Base-by-base conservation (phyloP, 257 asterid species). In the Gardenia jasminoides region DNA sequence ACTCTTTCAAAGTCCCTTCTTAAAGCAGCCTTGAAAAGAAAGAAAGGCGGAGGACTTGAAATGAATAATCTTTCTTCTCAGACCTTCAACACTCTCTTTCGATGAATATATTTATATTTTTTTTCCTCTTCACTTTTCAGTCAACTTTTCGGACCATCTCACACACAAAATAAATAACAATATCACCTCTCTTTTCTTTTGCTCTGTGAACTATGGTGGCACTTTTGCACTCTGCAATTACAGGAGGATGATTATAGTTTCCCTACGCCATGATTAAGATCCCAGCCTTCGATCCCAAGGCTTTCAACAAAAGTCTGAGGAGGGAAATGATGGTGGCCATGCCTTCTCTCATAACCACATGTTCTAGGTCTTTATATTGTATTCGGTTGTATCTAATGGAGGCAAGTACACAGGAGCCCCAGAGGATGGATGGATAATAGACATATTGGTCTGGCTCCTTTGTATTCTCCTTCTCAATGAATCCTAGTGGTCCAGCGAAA, bases 251-350 rank as follows among this genome's bases (percentile, higher is more conserved):
- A 78, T 79, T 76, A 83, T 78, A 80, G 70, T 81, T 87, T 44
- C 77, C 78, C 70, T 68, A 78, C 80, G 88, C 50, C 59, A 88
- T 89, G 87, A 90, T 79, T 84, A 84, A 81, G 77, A 84, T 86
- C 78, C 69, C 82, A 83, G 82, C 96, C 93, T 90, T 91, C 88
- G 84, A 88, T 87, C 95, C 95, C 95, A 93, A 93, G 95, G 90
- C 90, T 90, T 85, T 80, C 76, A 86, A 81, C 70, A 85, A 89
- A 86, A 82, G 88, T 78, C 82, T 84, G 89, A 83, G 86, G 81
- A 84, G 83, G 79, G 90, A 88, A 88, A 91, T 90, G 89, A 91
- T 91, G 77, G 85, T 88, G 82, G 64, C 86, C 91, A 81, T 84
- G 83, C 85, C 72, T 83, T 85, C 82, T 83, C 81, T 87, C 74